These are phyloP conservation scores for Aspergillus luchuensis DNA, from an alignment of 2,329 filamentous ascomycete species.

Conservation along the genomic window DNA sequence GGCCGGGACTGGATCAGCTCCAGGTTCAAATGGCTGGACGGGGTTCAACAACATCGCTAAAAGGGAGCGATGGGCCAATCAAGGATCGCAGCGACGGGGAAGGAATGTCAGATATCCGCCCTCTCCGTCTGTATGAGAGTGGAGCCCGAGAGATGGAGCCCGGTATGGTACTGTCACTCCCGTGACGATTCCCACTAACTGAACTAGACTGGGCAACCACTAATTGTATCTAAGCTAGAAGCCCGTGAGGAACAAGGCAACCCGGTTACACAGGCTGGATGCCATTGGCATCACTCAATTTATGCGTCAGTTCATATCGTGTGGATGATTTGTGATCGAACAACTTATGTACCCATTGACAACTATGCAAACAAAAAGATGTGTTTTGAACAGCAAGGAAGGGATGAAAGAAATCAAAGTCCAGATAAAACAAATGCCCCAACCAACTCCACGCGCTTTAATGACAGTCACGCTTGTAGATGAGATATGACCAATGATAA, in stretches of 20 bases:
- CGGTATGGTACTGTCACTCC: neutral
- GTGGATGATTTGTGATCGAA: no score
- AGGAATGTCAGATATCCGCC: neutral
- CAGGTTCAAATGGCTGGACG: neutral
- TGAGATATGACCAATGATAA: neutral
- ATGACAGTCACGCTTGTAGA: conserved; percentile 21
- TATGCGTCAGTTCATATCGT: no score
- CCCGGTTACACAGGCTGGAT: neutral
- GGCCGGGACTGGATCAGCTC: neutral
- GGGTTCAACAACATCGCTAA: neutral
- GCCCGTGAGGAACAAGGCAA: no score
- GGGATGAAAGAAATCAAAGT: neutral
- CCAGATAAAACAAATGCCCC: conserved; percentile 15
- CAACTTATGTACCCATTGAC: neutral
- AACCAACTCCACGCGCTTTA: conserved; percentile 28
- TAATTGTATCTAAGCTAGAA: no score
- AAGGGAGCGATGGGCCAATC: neutral
- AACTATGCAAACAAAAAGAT: neutral
- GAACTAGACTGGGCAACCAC: neutral
- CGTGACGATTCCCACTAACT: no score
- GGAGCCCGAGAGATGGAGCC: conserved; percentile 9
- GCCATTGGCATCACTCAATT: neutral
- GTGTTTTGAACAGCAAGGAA: neutral
- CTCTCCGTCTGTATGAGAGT: neutral
- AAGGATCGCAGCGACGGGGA: neutral